phyloP scores from a whole-genome alignment of 2,329 filamentous ascomycete species.

The Penicillium sp. region DNA sequence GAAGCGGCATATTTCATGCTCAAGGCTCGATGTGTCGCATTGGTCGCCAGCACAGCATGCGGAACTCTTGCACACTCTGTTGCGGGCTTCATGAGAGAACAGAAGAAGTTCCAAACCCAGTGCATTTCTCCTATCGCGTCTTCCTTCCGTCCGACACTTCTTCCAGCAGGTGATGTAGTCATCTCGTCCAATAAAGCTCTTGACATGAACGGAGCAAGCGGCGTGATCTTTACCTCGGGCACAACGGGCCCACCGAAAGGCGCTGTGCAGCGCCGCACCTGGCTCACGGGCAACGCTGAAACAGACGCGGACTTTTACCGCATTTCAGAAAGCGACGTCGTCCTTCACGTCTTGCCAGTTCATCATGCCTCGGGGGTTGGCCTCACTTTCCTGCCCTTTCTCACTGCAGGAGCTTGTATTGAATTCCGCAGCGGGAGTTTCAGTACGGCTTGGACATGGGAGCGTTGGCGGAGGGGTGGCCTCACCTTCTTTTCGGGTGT shows the following conservation, averaged over 20 bases:
- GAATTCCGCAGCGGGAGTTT: slow-evolving; percentile 47
- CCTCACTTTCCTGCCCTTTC: slow-evolving; percentile 45
- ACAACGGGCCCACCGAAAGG: slow-evolving; percentile 39
- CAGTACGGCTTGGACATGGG: slow-evolving; percentile 44
- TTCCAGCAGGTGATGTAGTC: slow-evolving; percentile 17
- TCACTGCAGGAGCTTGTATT: slow-evolving; percentile 45
- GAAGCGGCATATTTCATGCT: slow-evolving; percentile 34
- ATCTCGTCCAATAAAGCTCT: slow-evolving; percentile 30
- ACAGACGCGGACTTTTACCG: slow-evolving; percentile 37
- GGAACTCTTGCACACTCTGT: slow-evolving; percentile 14
- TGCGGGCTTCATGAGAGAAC: slow-evolving; percentile 15
- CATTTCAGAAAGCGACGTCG: slow-evolving; percentile 29
- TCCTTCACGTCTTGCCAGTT: slow-evolving; percentile 48
- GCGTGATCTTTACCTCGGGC: slow-evolving; percentile 40
- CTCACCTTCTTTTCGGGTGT: slow-evolving; percentile 49
- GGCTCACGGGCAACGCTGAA: slow-evolving; percentile 25
- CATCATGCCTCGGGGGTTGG: slow-evolving; percentile 48
- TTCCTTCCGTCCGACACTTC: slow-evolving; percentile 12
- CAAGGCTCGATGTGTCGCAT: slow-evolving; percentile 18
- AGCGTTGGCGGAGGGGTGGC: slow-evolving; percentile 41
- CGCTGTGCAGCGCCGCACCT: slow-evolving; percentile 40
- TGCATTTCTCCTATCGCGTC: slow-evolving; percentile 26
- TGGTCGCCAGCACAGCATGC: slow-evolving; percentile 11
- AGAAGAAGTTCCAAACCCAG: slow-evolving; percentile 11
- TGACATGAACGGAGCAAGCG: slow-evolving; percentile 31